Base-by-base conservation (phyloP, 208 protist species). In the Acanthamoeba royreba region DNA sequence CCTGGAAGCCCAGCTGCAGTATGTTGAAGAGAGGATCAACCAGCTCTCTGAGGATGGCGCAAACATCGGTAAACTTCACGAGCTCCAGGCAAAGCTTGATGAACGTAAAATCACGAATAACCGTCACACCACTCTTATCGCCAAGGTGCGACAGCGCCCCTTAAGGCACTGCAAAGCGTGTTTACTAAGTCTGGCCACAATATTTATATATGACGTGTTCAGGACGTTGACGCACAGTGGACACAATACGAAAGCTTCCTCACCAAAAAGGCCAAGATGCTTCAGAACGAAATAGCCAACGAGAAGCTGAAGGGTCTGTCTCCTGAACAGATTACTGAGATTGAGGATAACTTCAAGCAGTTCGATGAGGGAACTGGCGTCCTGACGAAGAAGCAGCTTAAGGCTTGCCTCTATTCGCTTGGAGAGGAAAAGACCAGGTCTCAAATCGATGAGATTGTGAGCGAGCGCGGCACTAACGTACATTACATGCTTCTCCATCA, bases 401-500 rank as follows among this genome's bases (percentile, higher is more conserved):
- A 88, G 92, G 74, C 74, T 17, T 94, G 92, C 77, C 85, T 94
- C 45, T 94, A 88, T n/a, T 94, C 92, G 4, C 79, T 94, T 5
- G 92, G 92, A 15, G 92, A 94, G 45, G 92, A 94, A 40, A 66
- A 49, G 79, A 88, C 77, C 17, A 22, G 43, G 0, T 3, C 42
- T 19, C 38, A 94, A 40, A 63, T 94, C 43, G 74, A 86, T 22
- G 53, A 58, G 28, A 45, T 88, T 42, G 49, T 94, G 0, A 4
- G 43, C 7, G 33, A 92, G 92, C 35, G 35, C 15, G 92, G 92
- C 11, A 42, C 52, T 28, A 92, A 92, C 79, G 83, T 53, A 31
- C 46, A 4, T 38, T n/a, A n/a, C n/a, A n/a, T n/a, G n/a, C n/a
- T n/a, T n/a, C n/a, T n/a, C n/a, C n/a, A n/a, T n/a, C n/a, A n/a